Percentiles rank a stretch among this genome's conserved stretches.
Evolutionary conservation across 129 eudicot genomes (phyloP).

Genomic region (Helichrysum umbraculigerum): DNA sequence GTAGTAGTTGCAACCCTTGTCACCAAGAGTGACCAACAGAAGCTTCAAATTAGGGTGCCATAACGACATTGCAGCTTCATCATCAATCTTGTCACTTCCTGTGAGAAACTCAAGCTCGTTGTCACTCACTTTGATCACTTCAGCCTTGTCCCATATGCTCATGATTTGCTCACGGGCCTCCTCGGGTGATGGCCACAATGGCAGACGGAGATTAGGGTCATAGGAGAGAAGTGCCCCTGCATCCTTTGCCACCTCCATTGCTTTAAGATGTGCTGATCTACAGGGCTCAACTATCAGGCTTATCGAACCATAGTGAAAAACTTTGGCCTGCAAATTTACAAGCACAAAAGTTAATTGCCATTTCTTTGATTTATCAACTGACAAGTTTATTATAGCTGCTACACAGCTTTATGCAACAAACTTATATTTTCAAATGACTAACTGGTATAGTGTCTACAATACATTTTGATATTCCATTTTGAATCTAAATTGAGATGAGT

Average conservation of each 20-base stretch:
- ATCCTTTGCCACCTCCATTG: constrained; percentile 88
- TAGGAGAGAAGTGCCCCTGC: constrained; percentile 93
- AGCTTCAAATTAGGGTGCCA: constrained; percentile 97
- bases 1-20: constrained; percentile 91
- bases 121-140: constrained; percentile 91
- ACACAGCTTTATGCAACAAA: neutral
- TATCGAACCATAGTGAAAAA: constrained; percentile 94
- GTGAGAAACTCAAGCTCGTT: constrained; percentile 91
- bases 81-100: constrained; percentile 73
- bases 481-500: too few relatives aligned
- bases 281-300: constrained; percentile 99
- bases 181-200: constrained; percentile 86
- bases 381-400: neutral
- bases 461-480: too few relatives aligned
- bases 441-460: too few relatives aligned
- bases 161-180: constrained; percentile 83
- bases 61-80: constrained; percentile 78
- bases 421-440: neutral
- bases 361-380: neutral
- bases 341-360: neutral
- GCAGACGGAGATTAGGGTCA: constrained; percentile 91
- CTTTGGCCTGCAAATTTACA: constrained; percentile 59
- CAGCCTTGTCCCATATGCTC: constrained; percentile 98
- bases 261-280: constrained; percentile 92
- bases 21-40: constrained; percentile 92